Evolutionary conservation across 2,329 filamentous ascomycete species (phyloP).

Genomic region (Cladosporium sp.): DNA sequence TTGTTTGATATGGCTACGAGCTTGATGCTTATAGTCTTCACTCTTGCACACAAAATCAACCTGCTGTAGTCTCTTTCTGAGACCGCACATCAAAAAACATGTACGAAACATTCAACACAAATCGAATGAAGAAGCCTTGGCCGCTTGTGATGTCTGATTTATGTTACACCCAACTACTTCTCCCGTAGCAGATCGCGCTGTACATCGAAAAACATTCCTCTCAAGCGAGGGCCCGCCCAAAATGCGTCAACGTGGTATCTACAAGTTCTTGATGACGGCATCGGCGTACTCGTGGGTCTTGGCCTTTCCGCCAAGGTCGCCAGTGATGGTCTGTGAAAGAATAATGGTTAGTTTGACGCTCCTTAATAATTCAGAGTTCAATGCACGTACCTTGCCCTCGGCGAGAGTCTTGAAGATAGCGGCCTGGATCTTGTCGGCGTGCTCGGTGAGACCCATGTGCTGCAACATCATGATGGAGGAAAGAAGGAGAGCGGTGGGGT

Average conservation of each 20-base stretch:
- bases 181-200: slow-evolving; percentile 1
- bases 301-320: slow-evolving; percentile 91
- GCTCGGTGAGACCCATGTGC: slow-evolving; percentile 86
- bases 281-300: slow-evolving; percentile 93
- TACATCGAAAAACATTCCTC: slow-evolving; percentile 6
- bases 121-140: neutral
- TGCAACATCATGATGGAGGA: slow-evolving; percentile 99
- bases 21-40: too few relatives aligned
- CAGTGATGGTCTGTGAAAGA: slow-evolving; percentile 65
- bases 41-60: too few relatives aligned
- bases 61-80: too few relatives aligned
- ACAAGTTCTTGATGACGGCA: slow-evolving; percentile 73
- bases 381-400: slow-evolving; percentile 75
- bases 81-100: too few relatives aligned
- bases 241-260: slow-evolving; percentile 16
- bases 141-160: neutral
- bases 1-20: too few relatives aligned
- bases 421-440: slow-evolving; percentile 85
- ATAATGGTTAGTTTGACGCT: neutral
- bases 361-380: neutral
- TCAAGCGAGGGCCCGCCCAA: neutral
- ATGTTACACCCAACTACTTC: slow-evolving; percentile 11
- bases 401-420: slow-evolving; percentile 93
- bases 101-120: neutral
- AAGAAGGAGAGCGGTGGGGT: slow-evolving; percentile 93